A percentile compares a stretch with the other conserved stretches of the same genome.
These are phyloP conservation scores for Dunaliella sp. DNA, from an alignment of 139 green algal genomes.

Conservation along the genomic window DNA sequence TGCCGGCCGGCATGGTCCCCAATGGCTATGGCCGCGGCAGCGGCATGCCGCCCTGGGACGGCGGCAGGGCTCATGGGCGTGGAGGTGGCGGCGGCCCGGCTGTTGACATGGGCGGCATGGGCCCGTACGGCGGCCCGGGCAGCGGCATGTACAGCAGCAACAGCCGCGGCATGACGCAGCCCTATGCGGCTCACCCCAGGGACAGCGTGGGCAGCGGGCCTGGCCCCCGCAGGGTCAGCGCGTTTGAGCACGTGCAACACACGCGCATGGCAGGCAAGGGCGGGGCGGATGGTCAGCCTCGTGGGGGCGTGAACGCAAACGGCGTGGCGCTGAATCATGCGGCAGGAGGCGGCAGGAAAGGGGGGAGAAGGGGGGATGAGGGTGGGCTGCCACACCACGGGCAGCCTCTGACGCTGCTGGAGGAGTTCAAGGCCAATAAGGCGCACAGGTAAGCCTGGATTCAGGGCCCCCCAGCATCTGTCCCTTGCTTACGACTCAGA, in stretches of 20 bases:
- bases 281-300: background rate
- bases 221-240: background rate
- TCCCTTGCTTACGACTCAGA: no score
- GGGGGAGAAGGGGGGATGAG: background rate
- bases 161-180: background rate
- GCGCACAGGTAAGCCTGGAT: conserved; percentile 52
- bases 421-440: conserved; percentile 79
- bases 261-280: background rate
- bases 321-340: background rate
- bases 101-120: background rate
- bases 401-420: conserved; percentile 50
- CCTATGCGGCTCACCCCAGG: no score
- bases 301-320: background rate
- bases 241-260: background rate
- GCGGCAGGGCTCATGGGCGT: no score
- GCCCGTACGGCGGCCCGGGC: background rate
- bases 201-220: no score
- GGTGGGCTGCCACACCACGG: background rate
- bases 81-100: no score
- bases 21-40: background rate
- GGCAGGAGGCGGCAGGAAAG: background rate
- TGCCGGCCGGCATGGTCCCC: background rate
- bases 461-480: no score
- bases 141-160: background rate
- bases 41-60: background rate